Percentiles rank a stretch among this genome's conserved stretches.
phyloP scores from a whole-genome alignment of 805 yeast genomes.

The Spathaspora girioi region DNA sequence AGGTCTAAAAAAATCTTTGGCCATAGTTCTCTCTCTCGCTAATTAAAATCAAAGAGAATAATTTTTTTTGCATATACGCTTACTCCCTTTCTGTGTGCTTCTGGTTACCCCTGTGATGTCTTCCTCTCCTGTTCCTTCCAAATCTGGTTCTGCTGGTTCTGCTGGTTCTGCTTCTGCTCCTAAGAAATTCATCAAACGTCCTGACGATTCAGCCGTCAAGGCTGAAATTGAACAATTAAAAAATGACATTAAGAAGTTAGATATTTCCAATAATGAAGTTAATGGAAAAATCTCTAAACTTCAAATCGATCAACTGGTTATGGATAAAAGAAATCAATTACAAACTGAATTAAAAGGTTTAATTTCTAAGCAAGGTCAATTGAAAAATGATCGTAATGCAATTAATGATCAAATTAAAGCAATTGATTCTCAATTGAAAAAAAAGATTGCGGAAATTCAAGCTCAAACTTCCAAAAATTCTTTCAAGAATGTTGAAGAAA shows the following conservation, averaged over 20 bases:
- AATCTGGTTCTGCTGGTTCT: background rate
- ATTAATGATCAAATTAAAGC: conserved; percentile 70
- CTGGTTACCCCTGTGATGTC: conserved; percentile 3
- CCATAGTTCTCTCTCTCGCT: no score
- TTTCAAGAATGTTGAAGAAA: conserved; percentile 65
- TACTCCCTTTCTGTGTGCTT: background rate
- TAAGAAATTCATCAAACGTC: conserved; percentile 65
- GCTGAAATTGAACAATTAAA: conserved; percentile 52
- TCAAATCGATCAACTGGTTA: conserved; percentile 27
- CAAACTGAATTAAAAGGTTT: conserved; percentile 37
- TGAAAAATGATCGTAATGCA: conserved; percentile 45
- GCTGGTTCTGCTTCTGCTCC: conserved; percentile 15
- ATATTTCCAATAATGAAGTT: conserved; percentile 48
- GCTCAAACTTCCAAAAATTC: conserved; percentile 65
- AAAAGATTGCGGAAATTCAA: conserved; percentile 71
- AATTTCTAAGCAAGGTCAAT: conserved; percentile 44
- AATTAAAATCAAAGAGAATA: no score
- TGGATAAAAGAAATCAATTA: conserved; percentile 30
- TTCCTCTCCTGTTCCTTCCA: conserved; percentile 8
- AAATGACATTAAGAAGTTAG: conserved; percentile 61
- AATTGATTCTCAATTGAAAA: conserved; percentile 67
- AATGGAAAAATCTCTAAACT: conserved; percentile 49
- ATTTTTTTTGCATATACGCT: no score
- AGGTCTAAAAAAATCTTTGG: no score
- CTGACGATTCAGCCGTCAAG: conserved; percentile 66